These are phyloP conservation scores for Pulicaria dysenterica DNA, from an alignment of 129 eudicot species.

Conservation along the genomic window DNA sequence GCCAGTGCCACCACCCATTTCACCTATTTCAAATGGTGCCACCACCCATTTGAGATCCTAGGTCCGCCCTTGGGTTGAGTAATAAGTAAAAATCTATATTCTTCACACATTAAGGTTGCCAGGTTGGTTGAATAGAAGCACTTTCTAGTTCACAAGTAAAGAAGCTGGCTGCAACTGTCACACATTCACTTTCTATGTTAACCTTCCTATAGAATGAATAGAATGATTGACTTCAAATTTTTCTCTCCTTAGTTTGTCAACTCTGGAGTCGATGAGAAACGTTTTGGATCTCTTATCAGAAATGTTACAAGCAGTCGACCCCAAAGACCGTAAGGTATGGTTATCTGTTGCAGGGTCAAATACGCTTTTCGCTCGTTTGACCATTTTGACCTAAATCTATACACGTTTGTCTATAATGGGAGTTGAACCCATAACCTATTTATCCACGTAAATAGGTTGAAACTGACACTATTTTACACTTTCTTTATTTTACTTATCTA, in stretches of 20 bases:
- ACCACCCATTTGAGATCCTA: too few relatives aligned
- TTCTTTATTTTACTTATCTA: not conserved
- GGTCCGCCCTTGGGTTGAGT: too few relatives aligned
- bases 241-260: constrained; percentile 50
- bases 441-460: not conserved
- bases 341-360: constrained; percentile 6
- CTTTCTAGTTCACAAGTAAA: too few relatives aligned
- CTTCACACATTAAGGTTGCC: too few relatives aligned
- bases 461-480: not conserved
- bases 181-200: not conserved
- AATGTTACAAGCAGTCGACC: constrained; percentile 85
- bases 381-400: not conserved
- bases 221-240: not conserved
- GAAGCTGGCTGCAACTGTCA: too few relatives aligned
- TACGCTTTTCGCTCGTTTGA: not conserved
- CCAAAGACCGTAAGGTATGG: constrained; percentile 66
- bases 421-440: too few relatives aligned
- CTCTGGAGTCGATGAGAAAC: constrained; percentile 70
- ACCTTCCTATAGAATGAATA: not conserved
- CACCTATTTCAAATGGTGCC: too few relatives aligned
- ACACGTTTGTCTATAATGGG: too few relatives aligned
- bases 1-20: too few relatives aligned
- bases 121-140: too few relatives aligned
- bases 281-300: constrained; percentile 72
- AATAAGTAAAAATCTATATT: too few relatives aligned